A percentile compares a stretch with the other conserved stretches of the same genome.
These are phyloP conservation scores for Fremontodendron californicum DNA, from an alignment of 345 rosid species.

Conservation along the genomic window DNA sequence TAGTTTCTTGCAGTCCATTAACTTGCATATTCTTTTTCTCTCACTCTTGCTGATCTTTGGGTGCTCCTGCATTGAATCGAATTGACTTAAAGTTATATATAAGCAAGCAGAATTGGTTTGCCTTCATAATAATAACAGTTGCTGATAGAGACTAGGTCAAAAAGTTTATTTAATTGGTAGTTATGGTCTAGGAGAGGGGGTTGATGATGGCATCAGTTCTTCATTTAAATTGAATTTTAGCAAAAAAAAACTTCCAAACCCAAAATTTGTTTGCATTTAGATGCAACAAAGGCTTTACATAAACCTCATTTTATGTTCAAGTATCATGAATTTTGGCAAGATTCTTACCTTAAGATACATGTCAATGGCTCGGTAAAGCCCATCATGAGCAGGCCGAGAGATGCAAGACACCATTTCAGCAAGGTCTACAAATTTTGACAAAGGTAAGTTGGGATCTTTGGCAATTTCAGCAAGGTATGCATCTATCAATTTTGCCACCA, in stretches of 20 bases:
- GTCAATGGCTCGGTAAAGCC: constrained; percentile 75
- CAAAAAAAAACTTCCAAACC: background rate
- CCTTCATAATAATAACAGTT: background rate
- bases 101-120: background rate
- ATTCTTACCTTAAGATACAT: constrained; percentile 63
- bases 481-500: constrained; percentile 74
- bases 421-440: constrained; percentile 51
- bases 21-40: constrained; percentile 73
- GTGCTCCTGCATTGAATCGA: constrained; percentile 52
- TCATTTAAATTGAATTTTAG: background rate
- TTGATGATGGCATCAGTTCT: background rate
- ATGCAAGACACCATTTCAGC: constrained; percentile 58
- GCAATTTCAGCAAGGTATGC: constrained; percentile 74
- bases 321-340: background rate
- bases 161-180: no score
- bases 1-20: constrained; percentile 85
- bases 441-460: constrained; percentile 60
- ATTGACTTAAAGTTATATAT: background rate
- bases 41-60: constrained; percentile 69
- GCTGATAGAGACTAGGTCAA: background rate
- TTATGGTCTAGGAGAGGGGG: no score
- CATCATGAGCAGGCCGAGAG: constrained; percentile 70
- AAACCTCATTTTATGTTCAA: background rate
- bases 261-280: background rate
- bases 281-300: background rate